A percentile compares a stretch with the other conserved stretches of the same genome.
Conservation (phyloP, 805 yeast species). For the Phaffomyces opuntiae region DNA sequence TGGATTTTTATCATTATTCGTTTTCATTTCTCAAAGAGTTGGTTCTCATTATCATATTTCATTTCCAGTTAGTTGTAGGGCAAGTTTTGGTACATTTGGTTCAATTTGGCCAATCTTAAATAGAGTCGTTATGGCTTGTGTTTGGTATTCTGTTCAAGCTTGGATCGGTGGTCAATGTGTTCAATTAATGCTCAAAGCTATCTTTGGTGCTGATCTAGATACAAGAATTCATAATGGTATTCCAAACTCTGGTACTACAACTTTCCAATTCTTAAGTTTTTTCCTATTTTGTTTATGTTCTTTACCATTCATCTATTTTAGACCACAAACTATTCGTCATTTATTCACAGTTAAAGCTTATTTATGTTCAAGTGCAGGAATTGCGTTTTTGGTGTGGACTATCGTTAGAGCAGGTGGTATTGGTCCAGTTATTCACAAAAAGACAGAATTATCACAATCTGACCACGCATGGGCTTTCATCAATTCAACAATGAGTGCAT, state of each 20-base stretch:
- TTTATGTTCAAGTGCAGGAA: slow-evolving; percentile 75
- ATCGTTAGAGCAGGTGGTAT: slow-evolving; percentile 72
- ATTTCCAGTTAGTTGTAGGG: slow-evolving; percentile 75
- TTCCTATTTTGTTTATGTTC: slow-evolving; percentile 77
- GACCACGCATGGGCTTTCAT: slow-evolving; percentile 80
- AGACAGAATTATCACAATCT: slow-evolving; percentile 44
- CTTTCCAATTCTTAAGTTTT: slow-evolving; percentile 67
- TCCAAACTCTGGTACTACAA: slow-evolving; percentile 51
- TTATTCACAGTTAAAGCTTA: slow-evolving; percentile 77
- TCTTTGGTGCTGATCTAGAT: slow-evolving; percentile 61
- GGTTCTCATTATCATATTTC: slow-evolving; percentile 79
- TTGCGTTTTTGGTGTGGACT: slow-evolving; percentile 80
- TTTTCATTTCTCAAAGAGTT: slow-evolving; percentile 64
- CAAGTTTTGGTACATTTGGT: slow-evolving; percentile 83
- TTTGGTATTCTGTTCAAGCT: slow-evolving; percentile 86
- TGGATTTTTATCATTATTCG: slow-evolving; percentile 58
- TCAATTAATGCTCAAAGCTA: slow-evolving; percentile 64
- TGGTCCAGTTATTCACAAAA: slow-evolving; percentile 61
- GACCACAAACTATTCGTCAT: slow-evolving; percentile 80
- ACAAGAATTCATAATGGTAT: slow-evolving; percentile 58
- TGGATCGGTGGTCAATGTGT: slow-evolving; percentile 84
- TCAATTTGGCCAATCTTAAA: slow-evolving; percentile 83
- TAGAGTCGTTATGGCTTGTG: slow-evolving; percentile 78
- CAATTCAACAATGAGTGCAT: slow-evolving; percentile 68
- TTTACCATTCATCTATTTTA: slow-evolving; percentile 73